phyloP scores from a whole-genome alignment of 1,139 yeast genomes.

The Geotrichum bryndzae region DNA sequence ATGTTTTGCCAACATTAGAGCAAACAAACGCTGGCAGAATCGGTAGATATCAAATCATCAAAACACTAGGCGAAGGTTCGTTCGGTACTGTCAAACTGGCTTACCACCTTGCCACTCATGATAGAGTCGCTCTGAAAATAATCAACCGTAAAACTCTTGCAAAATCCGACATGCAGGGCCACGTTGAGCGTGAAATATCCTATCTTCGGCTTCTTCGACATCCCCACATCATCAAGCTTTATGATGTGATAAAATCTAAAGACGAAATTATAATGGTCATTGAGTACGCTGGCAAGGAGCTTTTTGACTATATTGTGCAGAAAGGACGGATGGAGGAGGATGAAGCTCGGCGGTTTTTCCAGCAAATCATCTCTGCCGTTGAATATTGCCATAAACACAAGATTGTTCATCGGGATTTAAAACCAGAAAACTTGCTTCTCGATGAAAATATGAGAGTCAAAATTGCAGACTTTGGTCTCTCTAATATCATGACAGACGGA shows the following conservation, averaged over 20 bases:
- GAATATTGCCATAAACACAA: constrained; percentile 97
- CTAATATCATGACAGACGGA: constrained; percentile 97
- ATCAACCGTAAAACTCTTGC: constrained; percentile 91
- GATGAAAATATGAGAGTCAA: constrained; percentile 91
- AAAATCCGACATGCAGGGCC: constrained; percentile 95
- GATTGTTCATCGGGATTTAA: constrained; percentile 93
- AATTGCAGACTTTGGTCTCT: constrained; percentile 93
- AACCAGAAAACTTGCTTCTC: constrained; percentile 85
- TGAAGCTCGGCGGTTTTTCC: constrained; percentile 92
- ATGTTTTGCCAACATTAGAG: neutral
- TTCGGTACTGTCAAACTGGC: constrained; percentile 96
- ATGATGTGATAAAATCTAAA: constrained; percentile 92
- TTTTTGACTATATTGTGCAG: constrained; percentile 93
- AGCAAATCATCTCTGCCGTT: constrained; percentile 95
- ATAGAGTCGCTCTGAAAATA: constrained; percentile 88
- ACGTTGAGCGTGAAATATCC: constrained; percentile 91
- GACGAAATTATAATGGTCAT: constrained; percentile 98
- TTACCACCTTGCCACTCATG: constrained; percentile 87
- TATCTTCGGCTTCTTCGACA: constrained; percentile 84
- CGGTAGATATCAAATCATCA: constrained; percentile 90
- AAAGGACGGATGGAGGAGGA: constrained; percentile 91
- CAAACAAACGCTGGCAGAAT: constrained; percentile 39
- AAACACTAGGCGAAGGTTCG: constrained; percentile 94
- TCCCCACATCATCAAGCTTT: constrained; percentile 92
- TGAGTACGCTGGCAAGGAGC: constrained; percentile 93